Evolutionary conservation across 345 rosid species (phyloP), one percentile per base, ranked within the genome.

Genomic region (Lumnitzera littorea): DNA sequence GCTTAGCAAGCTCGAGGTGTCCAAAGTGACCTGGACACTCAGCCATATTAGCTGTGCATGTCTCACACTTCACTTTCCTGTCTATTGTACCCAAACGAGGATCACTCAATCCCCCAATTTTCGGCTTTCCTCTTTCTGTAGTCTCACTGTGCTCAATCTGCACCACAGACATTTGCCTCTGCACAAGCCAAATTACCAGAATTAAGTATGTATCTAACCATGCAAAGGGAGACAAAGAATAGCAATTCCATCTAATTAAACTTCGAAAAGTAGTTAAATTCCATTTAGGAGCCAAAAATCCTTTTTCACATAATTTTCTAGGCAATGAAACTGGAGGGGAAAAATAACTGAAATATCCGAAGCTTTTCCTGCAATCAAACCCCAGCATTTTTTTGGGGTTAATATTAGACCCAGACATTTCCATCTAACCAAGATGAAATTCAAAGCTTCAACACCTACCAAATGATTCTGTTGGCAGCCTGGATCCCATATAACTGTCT

Each of bases 11-110:
- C 85, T 92, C 98, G 56, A 92, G 76, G 66, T 89, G 96, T 47
- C 98, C 98, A 67, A 92, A 92, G 68, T 92, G 98, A 5, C 99
- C 99, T 0, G 97, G 91, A 53, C 99, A 92, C 67, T 90, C 99
- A 0, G 96, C 99, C 99, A 92, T 90, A 67, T 80, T 90, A 0
- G 96, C 99, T 8, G 87, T 81, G 63, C 99, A 92, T 7, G 96
- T 92, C 60, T 90, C 99, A 5, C 97, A 90, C 82, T 89, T 89
- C 76, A 81, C 64, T 68, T 92, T 92, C 67, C 97, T 75, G 58
- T 92, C 99, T 60, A 92, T 92, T 0, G 99, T 92, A 24, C 97
- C 99, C 1, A 92, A 82, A 15, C 96, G 72, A 15, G 80, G 70
- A 71, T 92, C 98, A n/a, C 96, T 92, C 61, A 92, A 68, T 15